Percentiles rank a stretch among this genome's conserved stretches.
Conservation (phyloP, 1,139 yeast genomes). For the Candida labiduridarum region DNA sequence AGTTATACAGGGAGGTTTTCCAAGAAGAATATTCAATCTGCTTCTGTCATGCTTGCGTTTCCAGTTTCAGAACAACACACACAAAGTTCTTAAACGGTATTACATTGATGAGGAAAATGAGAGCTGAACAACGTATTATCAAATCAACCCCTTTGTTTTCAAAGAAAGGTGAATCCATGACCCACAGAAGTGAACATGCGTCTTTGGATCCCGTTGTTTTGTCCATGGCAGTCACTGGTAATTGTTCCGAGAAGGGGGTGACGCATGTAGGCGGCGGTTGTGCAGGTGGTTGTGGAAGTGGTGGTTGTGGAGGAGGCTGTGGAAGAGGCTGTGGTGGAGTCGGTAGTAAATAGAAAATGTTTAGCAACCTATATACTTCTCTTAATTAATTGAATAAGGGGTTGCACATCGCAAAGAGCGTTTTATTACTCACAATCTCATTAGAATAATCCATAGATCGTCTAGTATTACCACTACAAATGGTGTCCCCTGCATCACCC, state of each 20-base stretch:
- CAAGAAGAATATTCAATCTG: slow-evolving; percentile 17
- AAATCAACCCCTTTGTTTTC: not conserved
- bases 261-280: not conserved
- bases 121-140: not conserved
- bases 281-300: not conserved
- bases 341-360: too few species aligned
- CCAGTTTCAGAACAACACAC: not conserved
- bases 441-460: too few species aligned
- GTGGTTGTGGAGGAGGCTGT: not conserved
- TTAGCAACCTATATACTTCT: too few species aligned
- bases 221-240: too few species aligned
- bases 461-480: too few species aligned
- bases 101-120: not conserved
- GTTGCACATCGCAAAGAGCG: too few species aligned
- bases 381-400: too few species aligned
- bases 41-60: slow-evolving; percentile 17
- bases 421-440: too few species aligned
- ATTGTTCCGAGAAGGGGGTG: too few species aligned
- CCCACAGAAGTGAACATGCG: not conserved
- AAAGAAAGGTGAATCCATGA: not conserved
- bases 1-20: slow-evolving; percentile 12
- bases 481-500: too few species aligned
- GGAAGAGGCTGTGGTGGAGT: not conserved
- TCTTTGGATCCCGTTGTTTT: not conserved
- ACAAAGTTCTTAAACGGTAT: not conserved